Evolutionary conservation across 1,139 yeast species (phyloP), one percentile per base, ranked within the genome.

Genomic region (Sugiyamaella novakii): DNA sequence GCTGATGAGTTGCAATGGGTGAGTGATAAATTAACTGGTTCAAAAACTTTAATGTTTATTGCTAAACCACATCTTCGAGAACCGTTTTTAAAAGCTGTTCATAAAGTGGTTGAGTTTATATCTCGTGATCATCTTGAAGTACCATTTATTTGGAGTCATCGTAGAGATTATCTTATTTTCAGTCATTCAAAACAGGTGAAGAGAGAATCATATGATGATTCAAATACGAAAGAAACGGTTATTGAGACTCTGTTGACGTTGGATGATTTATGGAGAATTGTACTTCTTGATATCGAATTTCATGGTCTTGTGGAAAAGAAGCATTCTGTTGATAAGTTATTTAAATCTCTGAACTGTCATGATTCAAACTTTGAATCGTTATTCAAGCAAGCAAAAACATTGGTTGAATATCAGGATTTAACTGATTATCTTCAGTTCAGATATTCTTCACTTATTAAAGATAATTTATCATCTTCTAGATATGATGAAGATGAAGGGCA

Each of bases 131-230:
- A 84, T 48, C 77, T 84, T 55, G 99, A 92, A 65, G 96, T 92
- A 3, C 98, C 98, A n/a, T 87, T 89, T 63, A 89, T 92, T 53
- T 91, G 96, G 87, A 84, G 91, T 30, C 96, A 89, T 63, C 86
- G 98, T 66, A 85, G 95, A 67, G 98, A 92, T 67, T 89, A 86
- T 64, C 74, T 88, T 31, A 73, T 85, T 47, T 74, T 74, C 58
- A 78, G 87, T 27, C 59, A 64, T 10, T 33, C 54, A 5, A 35
- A 43, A 49, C 52, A 36, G 22, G 46, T 58, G 12, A 47, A 56
- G 25, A 50, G 67, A 1, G 75, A 74, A 18, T 24, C 4, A 3
- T 33, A 34, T 17, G 43, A 34, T 17, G 43, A 34, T 3, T 39
- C 35, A 5, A 45, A 17, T 14, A 17, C 34, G 21, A 10, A 30